phyloP scores from a whole-genome alignment of 768 basidiomycete species.

The Clitopilus passeckerianus region DNA sequence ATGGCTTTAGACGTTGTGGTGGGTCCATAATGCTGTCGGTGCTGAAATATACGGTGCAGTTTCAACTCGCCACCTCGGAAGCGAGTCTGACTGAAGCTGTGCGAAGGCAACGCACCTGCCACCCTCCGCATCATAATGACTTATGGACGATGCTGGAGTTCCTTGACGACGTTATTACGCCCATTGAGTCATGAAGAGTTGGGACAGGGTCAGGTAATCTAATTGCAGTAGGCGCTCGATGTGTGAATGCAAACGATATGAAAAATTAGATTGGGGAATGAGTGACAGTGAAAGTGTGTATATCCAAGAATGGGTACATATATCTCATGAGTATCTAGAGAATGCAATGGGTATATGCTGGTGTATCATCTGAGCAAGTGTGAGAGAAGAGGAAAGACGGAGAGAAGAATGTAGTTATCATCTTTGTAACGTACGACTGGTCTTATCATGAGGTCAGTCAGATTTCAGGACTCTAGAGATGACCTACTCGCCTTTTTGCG shows the following conservation, averaged over 20 bases:
- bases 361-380: neutral
- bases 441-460: conserved; percentile 6
- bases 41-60: neutral
- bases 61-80: neutral
- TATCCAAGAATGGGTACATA: neutral
- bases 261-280: neutral
- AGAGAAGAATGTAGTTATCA: neutral
- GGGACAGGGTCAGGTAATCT: neutral
- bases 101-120: neutral
- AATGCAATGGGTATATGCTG: neutral
- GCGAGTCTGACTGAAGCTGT: neutral
- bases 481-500: conserved; percentile 40
- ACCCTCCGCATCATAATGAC: neutral
- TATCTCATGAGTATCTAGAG: neutral
- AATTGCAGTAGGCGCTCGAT: neutral
- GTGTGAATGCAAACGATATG: too few species aligned
- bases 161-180: neutral
- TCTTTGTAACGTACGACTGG: conserved; percentile 13
- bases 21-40: neutral
- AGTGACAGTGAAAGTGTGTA: neutral
- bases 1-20: neutral
- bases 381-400: neutral
- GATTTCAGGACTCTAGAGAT: neutral
- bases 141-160: neutral
- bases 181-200: neutral